Evolutionary conservation across 768 basidiomycete genomes (phyloP).

Genomic region (Antrodiella citrinella): DNA sequence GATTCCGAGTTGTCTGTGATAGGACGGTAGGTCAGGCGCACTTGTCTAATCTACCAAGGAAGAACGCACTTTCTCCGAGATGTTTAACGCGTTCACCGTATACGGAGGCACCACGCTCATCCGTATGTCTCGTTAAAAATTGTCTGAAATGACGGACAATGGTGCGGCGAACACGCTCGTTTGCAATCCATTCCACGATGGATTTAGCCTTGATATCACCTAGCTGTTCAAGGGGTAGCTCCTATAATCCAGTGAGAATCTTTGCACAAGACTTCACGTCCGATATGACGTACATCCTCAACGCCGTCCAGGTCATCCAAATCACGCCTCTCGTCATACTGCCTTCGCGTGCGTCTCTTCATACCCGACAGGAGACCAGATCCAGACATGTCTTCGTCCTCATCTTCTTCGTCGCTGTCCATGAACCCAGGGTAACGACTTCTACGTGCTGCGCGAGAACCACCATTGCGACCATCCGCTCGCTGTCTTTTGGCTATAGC

Average conservation of each 20-base stretch:
- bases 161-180: constrained; percentile 82
- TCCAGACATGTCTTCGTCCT: constrained; percentile 55
- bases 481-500: constrained; percentile 88
- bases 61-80: constrained; percentile 81
- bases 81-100: constrained; percentile 91
- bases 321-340: constrained; percentile 90
- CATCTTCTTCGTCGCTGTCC: constrained; percentile 75
- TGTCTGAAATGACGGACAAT: constrained; percentile 90
- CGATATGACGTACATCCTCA: constrained; percentile 58
- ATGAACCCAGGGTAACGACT: constrained; percentile 84
- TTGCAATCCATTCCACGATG: constrained; percentile 95
- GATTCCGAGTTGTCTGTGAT: constrained; percentile 88
- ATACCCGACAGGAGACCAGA: constrained; percentile 63
- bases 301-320: constrained; percentile 85
- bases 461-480: constrained; percentile 56
- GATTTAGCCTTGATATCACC: constrained; percentile 97
- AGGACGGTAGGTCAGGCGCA: constrained; percentile 3
- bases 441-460: constrained; percentile 67
- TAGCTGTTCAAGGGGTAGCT: constrained; percentile 90
- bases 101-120: constrained; percentile 84
- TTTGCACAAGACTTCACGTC: neutral
- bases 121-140: constrained; percentile 93
- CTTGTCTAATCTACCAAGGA: too few species aligned
- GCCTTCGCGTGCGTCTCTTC: constrained; percentile 75
- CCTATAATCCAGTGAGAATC: constrained; percentile 37